Evolutionary conservation across 768 basidiomycete species (phyloP).

Genomic region (Lenzites betulinus): DNA sequence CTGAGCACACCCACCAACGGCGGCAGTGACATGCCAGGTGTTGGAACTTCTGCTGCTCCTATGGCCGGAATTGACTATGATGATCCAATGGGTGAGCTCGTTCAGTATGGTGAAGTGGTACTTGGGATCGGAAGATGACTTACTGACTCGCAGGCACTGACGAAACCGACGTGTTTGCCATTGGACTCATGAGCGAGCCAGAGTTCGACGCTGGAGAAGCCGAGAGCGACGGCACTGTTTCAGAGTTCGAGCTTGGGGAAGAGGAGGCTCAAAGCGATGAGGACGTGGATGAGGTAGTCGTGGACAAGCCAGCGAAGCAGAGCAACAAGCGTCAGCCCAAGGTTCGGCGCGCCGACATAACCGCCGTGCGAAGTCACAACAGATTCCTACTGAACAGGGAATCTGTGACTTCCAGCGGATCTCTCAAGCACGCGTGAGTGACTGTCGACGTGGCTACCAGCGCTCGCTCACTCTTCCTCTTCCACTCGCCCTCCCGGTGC

Average conservation of each 20-base stretch:
- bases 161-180: no score
- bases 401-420: not conserved
- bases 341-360: not conserved
- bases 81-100: no score
- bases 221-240: not conserved
- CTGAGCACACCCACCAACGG: no score
- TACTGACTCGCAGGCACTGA: no score
- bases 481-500: no score
- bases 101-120: no score
- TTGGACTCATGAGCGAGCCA: no score
- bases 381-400: not conserved
- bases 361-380: no score
- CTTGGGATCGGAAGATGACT: no score
- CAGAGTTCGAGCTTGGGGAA: not conserved
- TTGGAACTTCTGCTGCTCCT: no score
- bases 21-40: no score
- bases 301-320: not conserved
- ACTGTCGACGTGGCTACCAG: not conserved
- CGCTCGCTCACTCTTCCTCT: not conserved
- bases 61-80: no score
- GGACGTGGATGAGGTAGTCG: not conserved
- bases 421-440: not conserved
- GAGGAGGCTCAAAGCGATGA: not conserved
- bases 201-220: not conserved
- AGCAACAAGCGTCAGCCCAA: not conserved